phyloP scores from a whole-genome alignment of 2,329 filamentous ascomycete genomes.

The Dactylellina parvicollis region DNA sequence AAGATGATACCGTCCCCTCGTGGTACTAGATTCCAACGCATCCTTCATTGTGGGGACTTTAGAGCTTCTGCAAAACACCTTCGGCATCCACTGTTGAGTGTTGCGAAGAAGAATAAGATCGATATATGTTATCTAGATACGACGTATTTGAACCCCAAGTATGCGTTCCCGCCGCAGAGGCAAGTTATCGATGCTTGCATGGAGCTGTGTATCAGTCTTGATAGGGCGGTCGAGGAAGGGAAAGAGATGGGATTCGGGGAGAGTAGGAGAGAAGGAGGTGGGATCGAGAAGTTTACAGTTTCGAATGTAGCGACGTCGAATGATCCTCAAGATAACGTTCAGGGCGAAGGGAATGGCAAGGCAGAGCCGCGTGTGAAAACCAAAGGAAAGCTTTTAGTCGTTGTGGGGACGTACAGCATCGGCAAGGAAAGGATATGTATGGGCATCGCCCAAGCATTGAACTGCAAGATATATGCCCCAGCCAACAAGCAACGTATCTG shows the following conservation, averaged over 20 bases:
- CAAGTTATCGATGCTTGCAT: slow-evolving; percentile 89
- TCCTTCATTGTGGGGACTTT: slow-evolving; percentile 96
- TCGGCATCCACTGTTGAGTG: slow-evolving; percentile 76
- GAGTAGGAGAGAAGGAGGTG: slow-evolving; percentile 67
- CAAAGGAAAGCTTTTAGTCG: slow-evolving; percentile 79
- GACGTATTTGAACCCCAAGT: slow-evolving; percentile 94
- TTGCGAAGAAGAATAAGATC: slow-evolving; percentile 78
- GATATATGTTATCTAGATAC: slow-evolving; percentile 97
- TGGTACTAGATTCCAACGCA: slow-evolving; percentile 73
- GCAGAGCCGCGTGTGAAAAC: slow-evolving; percentile 61
- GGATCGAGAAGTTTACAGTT: slow-evolving; percentile 67
- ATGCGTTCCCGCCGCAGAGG: slow-evolving; percentile 88
- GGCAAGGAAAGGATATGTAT: slow-evolving; percentile 96
- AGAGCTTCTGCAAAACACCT: slow-evolving; percentile 87
- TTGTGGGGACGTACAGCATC: slow-evolving; percentile 97
- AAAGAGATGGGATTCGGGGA: slow-evolving; percentile 67
- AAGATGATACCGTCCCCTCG: slow-evolving; percentile 68
- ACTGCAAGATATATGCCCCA: slow-evolving; percentile 88
- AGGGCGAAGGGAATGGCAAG: slow-evolving; percentile 61
- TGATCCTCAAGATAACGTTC: neutral
- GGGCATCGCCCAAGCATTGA: slow-evolving; percentile 85
- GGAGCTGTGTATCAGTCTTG: slow-evolving; percentile 80
- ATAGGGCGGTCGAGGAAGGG: slow-evolving; percentile 70
- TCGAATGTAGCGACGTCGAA: slow-evolving; percentile 50
- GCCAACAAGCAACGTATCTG: slow-evolving; percentile 85